phyloP scores from a whole-genome alignment of 768 basidiomycete genomes.

The Pleurotus eryngii region DNA sequence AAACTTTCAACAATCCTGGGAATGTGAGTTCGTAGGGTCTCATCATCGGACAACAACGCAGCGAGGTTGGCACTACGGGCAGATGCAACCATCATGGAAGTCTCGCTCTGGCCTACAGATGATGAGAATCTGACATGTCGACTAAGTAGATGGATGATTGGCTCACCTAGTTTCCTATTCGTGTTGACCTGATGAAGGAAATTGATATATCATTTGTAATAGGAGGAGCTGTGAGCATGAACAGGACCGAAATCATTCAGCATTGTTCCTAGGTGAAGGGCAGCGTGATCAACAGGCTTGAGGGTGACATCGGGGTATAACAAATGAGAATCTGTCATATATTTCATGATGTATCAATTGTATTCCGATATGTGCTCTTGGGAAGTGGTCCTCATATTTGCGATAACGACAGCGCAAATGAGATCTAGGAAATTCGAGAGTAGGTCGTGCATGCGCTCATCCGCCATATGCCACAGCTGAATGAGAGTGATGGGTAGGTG shows the following conservation, averaged over 20 bases:
- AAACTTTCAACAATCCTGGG: conserved; percentile 7
- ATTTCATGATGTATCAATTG: conserved; percentile 15
- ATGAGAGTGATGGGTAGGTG: conserved; percentile 1
- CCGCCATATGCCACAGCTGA: not conserved
- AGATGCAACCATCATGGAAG: conserved; percentile 11
- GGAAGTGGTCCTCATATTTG: conserved; percentile 17
- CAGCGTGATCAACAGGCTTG: conserved; percentile 19
- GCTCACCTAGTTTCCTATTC: conserved; percentile 19
- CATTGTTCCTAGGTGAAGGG: conserved; percentile 20
- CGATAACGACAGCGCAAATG: conserved; percentile 15
- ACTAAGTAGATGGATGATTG: not conserved
- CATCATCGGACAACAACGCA: conserved; percentile 12
- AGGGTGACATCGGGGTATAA: conserved; percentile 17
- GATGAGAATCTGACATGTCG: not conserved
- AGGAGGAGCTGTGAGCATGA: conserved; percentile 23
- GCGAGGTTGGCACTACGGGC: conserved; percentile 12
- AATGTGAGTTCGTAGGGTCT: not conserved
- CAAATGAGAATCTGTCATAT: conserved; percentile 9
- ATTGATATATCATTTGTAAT: conserved; percentile 27
- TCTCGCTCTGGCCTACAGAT: conserved; percentile 12
- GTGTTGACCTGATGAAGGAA: conserved; percentile 19
- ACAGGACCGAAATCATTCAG: conserved; percentile 19
- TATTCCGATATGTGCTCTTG: conserved; percentile 17
- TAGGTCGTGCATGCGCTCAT: not conserved
- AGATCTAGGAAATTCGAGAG: not conserved